These are phyloP conservation scores for Babesia ovata DNA, from an alignment of 169 alveolate genomes.

Conservation along the genomic window DNA sequence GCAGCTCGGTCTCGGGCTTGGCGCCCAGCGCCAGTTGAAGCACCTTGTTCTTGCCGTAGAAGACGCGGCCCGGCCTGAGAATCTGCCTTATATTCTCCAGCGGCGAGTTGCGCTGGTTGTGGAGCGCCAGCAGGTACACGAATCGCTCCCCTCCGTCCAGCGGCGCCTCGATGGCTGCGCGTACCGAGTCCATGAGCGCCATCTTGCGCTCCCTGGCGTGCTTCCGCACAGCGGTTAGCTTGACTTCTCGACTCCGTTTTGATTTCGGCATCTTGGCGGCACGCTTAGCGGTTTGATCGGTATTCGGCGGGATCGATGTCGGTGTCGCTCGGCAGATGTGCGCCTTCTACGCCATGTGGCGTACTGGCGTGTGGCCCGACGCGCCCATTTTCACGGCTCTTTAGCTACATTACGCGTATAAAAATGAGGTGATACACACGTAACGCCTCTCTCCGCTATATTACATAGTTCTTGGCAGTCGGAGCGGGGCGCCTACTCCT, in stretches of 20 bases:
- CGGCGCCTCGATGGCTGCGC: conserved; percentile 21
- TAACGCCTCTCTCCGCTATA: too few relatives aligned
- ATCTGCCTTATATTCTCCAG: conserved; percentile 64
- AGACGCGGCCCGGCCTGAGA: conserved; percentile 70
- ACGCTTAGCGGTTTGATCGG: background rate
- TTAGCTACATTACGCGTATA: background rate
- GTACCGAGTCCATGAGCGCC: conserved; percentile 48
- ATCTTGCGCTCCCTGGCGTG: conserved; percentile 46
- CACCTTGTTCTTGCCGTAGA: conserved; percentile 77
- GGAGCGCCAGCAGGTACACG: conserved; percentile 67
- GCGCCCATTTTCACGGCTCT: background rate
- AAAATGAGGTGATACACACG: background rate
- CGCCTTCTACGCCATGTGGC: conserved; percentile 8
- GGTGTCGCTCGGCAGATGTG: background rate
- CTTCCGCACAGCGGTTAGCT: conserved; percentile 52
- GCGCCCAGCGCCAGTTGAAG: conserved; percentile 76
- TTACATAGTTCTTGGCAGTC: too few relatives aligned
- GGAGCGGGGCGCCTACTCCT: background rate
- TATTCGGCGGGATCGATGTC: background rate
- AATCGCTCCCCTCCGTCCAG: conserved; percentile 20
- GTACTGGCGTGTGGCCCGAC: conserved; percentile 3
- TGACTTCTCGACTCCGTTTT: conserved; percentile 32
- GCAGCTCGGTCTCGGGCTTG: conserved; percentile 66
- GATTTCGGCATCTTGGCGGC: conserved; percentile 47
- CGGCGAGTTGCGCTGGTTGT: conserved; percentile 75